Evolutionary conservation across 768 basidiomycete species (phyloP).

Genomic region (Amanita fuliginea): DNA sequence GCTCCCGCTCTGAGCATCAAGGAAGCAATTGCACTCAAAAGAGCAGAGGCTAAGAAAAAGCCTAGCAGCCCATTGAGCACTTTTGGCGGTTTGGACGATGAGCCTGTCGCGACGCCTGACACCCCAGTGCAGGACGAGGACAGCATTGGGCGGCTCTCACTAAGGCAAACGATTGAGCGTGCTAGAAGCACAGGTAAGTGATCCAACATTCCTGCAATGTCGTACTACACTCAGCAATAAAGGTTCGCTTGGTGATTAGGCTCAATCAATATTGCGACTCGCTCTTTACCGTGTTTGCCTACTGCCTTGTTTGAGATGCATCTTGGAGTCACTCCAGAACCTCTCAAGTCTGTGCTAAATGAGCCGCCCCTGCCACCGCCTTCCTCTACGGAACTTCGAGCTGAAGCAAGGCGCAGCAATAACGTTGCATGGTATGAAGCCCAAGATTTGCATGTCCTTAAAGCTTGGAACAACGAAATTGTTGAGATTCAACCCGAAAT

Average conservation of each 20-base stretch:
- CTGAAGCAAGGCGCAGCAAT: constrained; percentile 25
- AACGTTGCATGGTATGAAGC: constrained; percentile 73
- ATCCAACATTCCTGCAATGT: constrained; percentile 13
- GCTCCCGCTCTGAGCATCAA: constrained; percentile 42
- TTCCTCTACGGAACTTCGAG: constrained; percentile 17
- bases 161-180: constrained; percentile 68
- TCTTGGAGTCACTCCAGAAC: constrained; percentile 60
- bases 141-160: constrained; percentile 51
- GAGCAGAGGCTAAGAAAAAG: constrained; percentile 67
- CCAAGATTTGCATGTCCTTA: constrained; percentile 65
- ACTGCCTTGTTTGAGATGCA: constrained; percentile 75
- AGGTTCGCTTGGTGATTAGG: constrained; percentile 37
- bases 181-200: constrained; percentile 64
- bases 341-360: constrained; percentile 51
- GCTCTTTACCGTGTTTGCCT: constrained; percentile 63
- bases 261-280: constrained; percentile 63
- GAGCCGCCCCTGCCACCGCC: constrained; percentile 40
- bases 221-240: constrained; percentile 35
- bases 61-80: constrained; percentile 20
- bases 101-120: constrained; percentile 24
- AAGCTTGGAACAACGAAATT: constrained; percentile 76
- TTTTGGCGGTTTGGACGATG: constrained; percentile 36
- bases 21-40: constrained; percentile 69
- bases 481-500: constrained; percentile 73
- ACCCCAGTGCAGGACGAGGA: constrained; percentile 27